Evolutionary conservation across 2,329 filamentous ascomycete genomes (phyloP).

Genomic region (Didymella sp.): DNA sequence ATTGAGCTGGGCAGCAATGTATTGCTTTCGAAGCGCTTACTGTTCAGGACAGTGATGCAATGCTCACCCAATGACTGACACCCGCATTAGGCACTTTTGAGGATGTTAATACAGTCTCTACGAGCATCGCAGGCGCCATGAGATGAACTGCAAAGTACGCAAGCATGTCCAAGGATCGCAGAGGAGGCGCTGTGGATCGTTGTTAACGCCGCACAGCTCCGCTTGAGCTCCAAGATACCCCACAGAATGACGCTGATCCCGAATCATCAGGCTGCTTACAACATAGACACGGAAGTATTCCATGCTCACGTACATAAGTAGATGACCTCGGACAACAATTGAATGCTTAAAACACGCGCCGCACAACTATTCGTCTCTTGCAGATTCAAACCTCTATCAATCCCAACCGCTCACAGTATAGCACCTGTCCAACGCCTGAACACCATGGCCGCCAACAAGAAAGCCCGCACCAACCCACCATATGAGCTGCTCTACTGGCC

Average conservation of each 20-base stretch:
- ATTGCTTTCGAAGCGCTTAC: constrained; percentile 10
- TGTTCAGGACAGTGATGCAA: not conserved
- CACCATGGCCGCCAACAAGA: constrained; percentile 37
- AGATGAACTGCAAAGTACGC: not conserved
- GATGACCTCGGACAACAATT: not conserved
- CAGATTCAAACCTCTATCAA: not conserved
- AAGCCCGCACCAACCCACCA: constrained; percentile 47
- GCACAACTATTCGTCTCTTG: not conserved
- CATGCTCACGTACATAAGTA: constrained; percentile 1
- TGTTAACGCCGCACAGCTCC: constrained; percentile 1
- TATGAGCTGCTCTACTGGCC: constrained; percentile 78
- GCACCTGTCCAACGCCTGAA: not conserved
- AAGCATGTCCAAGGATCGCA: not conserved
- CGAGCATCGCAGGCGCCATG: not conserved
- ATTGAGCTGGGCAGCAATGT: not conserved
- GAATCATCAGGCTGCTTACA: constrained; percentile 7
- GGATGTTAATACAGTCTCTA: not conserved
- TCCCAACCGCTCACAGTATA: not conserved
- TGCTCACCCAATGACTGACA: not conserved
- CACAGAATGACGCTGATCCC: constrained; percentile 28
- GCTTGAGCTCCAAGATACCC: constrained; percentile 10
- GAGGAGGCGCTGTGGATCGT: not conserved
- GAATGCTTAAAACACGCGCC: not conserved
- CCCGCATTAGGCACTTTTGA: not conserved
- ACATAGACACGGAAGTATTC: constrained; percentile 2